Evolutionary conservation across 306 rosid genomes (phyloP).

Genomic region (Ziziphus jujuba): DNA sequence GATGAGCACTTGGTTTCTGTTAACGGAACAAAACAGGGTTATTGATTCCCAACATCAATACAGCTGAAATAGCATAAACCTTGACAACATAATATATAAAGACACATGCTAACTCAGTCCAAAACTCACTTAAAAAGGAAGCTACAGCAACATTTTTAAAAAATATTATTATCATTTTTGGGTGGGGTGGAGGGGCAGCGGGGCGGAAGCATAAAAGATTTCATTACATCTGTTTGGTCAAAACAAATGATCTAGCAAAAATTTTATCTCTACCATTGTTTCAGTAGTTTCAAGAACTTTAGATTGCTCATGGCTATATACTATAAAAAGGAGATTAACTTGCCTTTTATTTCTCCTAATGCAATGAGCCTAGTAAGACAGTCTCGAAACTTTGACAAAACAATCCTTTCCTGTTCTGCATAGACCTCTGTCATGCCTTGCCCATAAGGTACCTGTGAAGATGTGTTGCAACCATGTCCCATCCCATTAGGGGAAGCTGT

Average conservation of each 20-base stretch:
- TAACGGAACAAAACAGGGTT: constrained; percentile 23
- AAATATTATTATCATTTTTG: no score
- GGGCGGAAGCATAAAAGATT: no score
- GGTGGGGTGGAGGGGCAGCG: no score
- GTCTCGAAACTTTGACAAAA: constrained; percentile 78
- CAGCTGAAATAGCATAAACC: constrained; percentile 2
- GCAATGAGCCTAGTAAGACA: constrained; percentile 84
- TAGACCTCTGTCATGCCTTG: constrained; percentile 80
- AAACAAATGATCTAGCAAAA: no score
- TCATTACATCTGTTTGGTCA: no score
- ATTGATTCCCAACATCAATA: constrained; percentile 16
- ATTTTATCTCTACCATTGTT: no score
- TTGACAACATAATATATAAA: background rate
- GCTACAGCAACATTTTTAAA: background rate
- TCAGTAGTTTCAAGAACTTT: no score
- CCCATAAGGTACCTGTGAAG: constrained; percentile 65
- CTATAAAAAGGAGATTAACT: constrained; percentile 38
- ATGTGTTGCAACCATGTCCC: constrained; percentile 54
- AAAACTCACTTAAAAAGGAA: background rate
- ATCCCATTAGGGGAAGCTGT: constrained; percentile 63
- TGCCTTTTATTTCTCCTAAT: constrained; percentile 94
- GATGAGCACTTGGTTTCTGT: constrained; percentile 84
- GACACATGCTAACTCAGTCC: no score
- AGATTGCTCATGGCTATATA: no score
- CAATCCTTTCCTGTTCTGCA: constrained; percentile 84